Evolutionary conservation across 768 basidiomycete genomes (phyloP).

Genomic region (Leccinum variicolor): DNA sequence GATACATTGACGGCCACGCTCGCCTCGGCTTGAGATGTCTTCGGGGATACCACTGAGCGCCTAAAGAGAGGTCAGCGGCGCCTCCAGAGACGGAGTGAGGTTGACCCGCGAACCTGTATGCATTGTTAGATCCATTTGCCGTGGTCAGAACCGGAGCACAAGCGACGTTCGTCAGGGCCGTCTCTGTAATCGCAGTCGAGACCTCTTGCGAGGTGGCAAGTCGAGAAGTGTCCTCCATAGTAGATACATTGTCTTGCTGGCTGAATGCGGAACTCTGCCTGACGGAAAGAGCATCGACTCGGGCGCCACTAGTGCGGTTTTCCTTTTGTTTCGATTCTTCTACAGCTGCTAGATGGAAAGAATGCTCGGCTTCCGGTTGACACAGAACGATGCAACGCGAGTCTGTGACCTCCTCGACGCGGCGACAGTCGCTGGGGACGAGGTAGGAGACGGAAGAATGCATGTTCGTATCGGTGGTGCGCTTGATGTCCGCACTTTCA

Average conservation of each 20-base stretch:
- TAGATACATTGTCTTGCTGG: background rate
- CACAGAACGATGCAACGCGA: background rate
- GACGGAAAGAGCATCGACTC: background rate
- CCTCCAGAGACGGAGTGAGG: background rate
- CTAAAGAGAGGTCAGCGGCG: background rate
- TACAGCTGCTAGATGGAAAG: background rate
- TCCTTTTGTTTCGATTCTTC: background rate
- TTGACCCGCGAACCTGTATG: constrained; percentile 3
- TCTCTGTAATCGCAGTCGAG: background rate
- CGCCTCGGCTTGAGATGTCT: background rate
- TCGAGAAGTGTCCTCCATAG: background rate
- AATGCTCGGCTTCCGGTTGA: background rate
- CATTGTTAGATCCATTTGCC: background rate
- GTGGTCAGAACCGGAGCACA: background rate
- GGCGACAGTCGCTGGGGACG: background rate
- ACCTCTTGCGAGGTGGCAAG: background rate
- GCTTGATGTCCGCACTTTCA: background rate
- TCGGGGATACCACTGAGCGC: background rate
- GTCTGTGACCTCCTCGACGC: background rate
- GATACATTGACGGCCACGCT: background rate
- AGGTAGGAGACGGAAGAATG: background rate
- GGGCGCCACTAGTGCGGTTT: background rate
- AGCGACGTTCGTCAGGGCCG: background rate
- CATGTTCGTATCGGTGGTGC: background rate
- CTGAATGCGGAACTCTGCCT: background rate